These are phyloP conservation scores for Trichoderma sp. DNA, from an alignment of 2,329 filamentous ascomycete species.

Conservation along the genomic window DNA sequence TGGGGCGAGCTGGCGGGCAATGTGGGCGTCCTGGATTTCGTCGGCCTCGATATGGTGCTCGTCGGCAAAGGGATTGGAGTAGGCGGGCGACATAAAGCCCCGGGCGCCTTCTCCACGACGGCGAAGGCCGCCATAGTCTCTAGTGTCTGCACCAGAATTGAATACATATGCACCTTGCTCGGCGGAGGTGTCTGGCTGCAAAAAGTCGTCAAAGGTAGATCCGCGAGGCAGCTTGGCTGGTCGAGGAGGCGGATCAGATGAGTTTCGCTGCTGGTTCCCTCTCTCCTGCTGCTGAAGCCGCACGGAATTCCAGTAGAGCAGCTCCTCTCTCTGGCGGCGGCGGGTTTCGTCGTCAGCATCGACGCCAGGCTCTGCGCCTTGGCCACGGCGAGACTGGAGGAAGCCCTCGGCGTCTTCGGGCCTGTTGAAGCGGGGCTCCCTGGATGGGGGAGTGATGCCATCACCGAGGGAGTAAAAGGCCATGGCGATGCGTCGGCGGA, in stretches of 20 bases:
- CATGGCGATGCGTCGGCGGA: slow-evolving; percentile 59
- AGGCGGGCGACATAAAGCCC: slow-evolving; percentile 44
- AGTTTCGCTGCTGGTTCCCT: background rate
- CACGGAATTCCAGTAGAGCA: slow-evolving; percentile 63
- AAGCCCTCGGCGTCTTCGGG: slow-evolving; percentile 66
- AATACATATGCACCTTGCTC: slow-evolving; percentile 56
- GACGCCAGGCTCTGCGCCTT: slow-evolving; percentile 45
- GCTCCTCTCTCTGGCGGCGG: slow-evolving; percentile 59
- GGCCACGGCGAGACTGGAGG: slow-evolving; percentile 47
- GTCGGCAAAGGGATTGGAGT: slow-evolving; percentile 59
- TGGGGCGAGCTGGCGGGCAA: slow-evolving; percentile 43
- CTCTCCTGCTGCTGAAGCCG: slow-evolving; percentile 44
- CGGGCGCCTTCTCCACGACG: slow-evolving; percentile 46
- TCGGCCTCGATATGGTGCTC: slow-evolving; percentile 51
- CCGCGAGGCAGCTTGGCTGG: slow-evolving; percentile 28
- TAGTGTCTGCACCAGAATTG: slow-evolving; percentile 52
- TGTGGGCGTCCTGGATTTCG: slow-evolving; percentile 39
- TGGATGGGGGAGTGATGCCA: slow-evolving; percentile 47
- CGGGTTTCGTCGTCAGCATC: slow-evolving; percentile 62
- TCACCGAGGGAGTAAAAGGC: slow-evolving; percentile 59
- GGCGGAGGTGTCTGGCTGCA: slow-evolving; percentile 48
- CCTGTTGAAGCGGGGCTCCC: slow-evolving; percentile 59
- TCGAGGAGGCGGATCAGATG: background rate
- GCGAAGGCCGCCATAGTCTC: slow-evolving; percentile 46
- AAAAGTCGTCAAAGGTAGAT: slow-evolving; percentile 58